Evolutionary conservation across 306 rosid genomes (phyloP).

Genomic region (Oxytropis ochrocephala): DNA sequence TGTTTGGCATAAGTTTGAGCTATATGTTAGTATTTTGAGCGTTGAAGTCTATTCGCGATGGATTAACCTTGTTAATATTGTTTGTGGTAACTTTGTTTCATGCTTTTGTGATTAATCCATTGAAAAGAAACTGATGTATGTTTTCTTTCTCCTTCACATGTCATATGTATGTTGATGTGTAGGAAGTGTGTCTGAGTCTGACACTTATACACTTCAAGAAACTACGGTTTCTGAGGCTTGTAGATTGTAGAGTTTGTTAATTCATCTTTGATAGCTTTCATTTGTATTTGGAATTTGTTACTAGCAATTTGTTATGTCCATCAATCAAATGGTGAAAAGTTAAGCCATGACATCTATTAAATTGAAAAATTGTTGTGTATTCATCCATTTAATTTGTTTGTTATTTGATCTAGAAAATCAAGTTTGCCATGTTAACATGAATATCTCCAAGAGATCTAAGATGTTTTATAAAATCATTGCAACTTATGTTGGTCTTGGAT

Average conservation of each 20-base stretch:
- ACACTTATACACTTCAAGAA: neutral
- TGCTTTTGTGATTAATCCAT: neutral
- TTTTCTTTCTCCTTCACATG: too few species aligned
- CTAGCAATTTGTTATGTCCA: neutral
- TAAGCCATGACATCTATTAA: too few species aligned
- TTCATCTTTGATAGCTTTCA: too few species aligned
- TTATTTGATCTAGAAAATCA: too few species aligned
- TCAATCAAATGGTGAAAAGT: neutral
- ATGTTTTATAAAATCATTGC: slow-evolving; percentile 7
- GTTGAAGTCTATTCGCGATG: too few species aligned
- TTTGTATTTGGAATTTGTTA: neutral
- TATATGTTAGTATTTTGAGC: too few species aligned
- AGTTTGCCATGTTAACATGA: too few species aligned
- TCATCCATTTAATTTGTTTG: too few species aligned
- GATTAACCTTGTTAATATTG: too few species aligned
- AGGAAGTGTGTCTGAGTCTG: neutral
- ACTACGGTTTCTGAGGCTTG: neutral
- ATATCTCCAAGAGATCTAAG: neutral
- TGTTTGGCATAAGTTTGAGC: too few species aligned
- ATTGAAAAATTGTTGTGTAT: too few species aligned
- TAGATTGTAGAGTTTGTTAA: neutral
- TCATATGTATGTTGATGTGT: too few species aligned
- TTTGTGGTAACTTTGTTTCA: neutral
- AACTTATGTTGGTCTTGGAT: neutral
- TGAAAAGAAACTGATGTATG: neutral